Percentiles rank a stretch among this genome's conserved stretches.
These are phyloP conservation scores for Aspergillus campestris DNA, from an alignment of 495 filamentous ascomycete genomes.

Conservation along the genomic window DNA sequence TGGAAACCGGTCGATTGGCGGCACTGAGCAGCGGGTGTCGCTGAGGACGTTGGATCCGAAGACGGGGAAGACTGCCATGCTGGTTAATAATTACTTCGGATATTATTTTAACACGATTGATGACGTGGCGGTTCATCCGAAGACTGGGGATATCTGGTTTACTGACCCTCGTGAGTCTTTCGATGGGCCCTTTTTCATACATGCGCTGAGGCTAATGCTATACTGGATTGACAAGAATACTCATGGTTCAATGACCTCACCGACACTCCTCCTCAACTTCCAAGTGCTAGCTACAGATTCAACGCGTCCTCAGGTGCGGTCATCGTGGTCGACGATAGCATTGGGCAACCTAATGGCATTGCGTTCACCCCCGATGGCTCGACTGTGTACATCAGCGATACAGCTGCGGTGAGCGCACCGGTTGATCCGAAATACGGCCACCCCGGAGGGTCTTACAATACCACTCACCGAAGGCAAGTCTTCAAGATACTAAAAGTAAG, in stretches of 20 bases:
- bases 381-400: slow-evolving; percentile 10
- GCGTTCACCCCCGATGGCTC: slow-evolving; percentile 10
- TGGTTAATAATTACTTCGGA: slow-evolving; percentile 26
- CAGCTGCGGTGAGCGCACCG: slow-evolving; percentile 2
- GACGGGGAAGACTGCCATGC: slow-evolving; percentile 15
- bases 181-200: background rate
- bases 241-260: slow-evolving; percentile 27
- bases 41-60: slow-evolving; percentile 19
- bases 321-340: slow-evolving; percentile 61
- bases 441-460: slow-evolving; percentile 4
- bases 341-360: slow-evolving; percentile 62
- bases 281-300: slow-evolving; percentile 31
- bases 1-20: slow-evolving; percentile 16
- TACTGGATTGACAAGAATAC: slow-evolving; percentile 17
- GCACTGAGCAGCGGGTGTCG: slow-evolving; percentile 15
- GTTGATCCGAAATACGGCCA: slow-evolving; percentile 8
- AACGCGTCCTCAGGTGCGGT: slow-evolving; percentile 37
- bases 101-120: slow-evolving; percentile 22
- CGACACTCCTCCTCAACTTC: slow-evolving; percentile 23
- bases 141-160: slow-evolving; percentile 38
- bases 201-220: too few species aligned
- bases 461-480: slow-evolving; percentile 6
- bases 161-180: slow-evolving; percentile 27
- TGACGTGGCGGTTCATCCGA: slow-evolving; percentile 19
- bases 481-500: background rate